These are phyloP conservation scores for Dactylis glomerata DNA, from an alignment of 176 grass and related monocot genomes.

Conservation along the genomic window DNA sequence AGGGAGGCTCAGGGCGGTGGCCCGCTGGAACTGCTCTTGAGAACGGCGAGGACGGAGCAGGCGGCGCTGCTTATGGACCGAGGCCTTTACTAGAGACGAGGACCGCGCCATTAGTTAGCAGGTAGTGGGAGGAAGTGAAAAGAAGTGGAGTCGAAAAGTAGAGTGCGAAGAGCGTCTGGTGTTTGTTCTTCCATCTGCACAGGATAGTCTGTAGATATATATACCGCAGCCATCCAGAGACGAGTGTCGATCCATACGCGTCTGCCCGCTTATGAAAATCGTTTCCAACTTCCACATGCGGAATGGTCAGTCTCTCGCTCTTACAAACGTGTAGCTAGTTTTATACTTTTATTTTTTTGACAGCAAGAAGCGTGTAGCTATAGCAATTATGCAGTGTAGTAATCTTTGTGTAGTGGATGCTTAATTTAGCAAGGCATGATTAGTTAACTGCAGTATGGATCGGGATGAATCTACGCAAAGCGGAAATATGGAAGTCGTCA, in stretches of 20 bases:
- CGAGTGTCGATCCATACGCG: neutral
- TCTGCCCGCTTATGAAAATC: neutral
- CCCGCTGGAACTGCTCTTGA: neutral
- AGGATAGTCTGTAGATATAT: neutral
- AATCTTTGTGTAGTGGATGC: too few relatives aligned
- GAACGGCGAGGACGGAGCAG: neutral
- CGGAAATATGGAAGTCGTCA: neutral
- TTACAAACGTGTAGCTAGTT: neutral
- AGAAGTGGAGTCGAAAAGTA: neutral
- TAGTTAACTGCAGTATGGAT: neutral
- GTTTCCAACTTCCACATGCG: neutral
- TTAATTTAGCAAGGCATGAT: neutral
- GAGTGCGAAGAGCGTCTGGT: neutral
- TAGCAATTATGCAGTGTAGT: too few relatives aligned
- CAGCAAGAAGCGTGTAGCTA: too few relatives aligned
- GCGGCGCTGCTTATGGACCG: neutral
- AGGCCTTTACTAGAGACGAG: neutral
- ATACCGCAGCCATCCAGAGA: neutral
- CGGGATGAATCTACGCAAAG: neutral
- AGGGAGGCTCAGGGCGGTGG: neutral
- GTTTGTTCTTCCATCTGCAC: neutral
- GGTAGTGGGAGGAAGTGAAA: neutral
- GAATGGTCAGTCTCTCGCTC: neutral
- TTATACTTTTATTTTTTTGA: too few relatives aligned
- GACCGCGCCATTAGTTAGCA: neutral